Evolutionary conservation across 1,139 yeast species (phyloP).

Genomic region (Debaryomyces fabryi): DNA sequence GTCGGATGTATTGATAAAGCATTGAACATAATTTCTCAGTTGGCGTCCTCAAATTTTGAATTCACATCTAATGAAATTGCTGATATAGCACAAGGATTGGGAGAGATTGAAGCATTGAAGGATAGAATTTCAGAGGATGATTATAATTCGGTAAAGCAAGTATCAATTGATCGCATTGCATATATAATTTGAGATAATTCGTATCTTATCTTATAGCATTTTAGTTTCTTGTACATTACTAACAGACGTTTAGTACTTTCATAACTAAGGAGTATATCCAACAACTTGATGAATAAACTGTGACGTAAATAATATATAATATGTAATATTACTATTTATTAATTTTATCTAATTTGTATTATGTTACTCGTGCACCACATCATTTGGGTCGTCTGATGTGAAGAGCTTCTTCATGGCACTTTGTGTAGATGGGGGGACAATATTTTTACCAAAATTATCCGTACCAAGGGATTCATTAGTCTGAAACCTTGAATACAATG

Average conservation of each 20-base stretch:
- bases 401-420: constrained; percentile 49
- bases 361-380: constrained; percentile 24
- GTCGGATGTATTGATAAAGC: constrained; percentile 63
- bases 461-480: constrained; percentile 32
- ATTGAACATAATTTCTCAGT: constrained; percentile 53
- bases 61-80: constrained; percentile 52
- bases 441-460: constrained; percentile 27
- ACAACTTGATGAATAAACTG: constrained; percentile 2
- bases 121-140: constrained; percentile 59
- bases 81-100: constrained; percentile 42
- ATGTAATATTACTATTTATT: neutral
- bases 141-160: constrained; percentile 49
- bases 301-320: constrained; percentile 1
- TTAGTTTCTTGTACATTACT: constrained; percentile 5
- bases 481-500: constrained; percentile 35
- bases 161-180: constrained; percentile 5
- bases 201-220: constrained; percentile 2
- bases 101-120: constrained; percentile 42
- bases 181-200: neutral
- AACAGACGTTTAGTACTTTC: constrained; percentile 30
- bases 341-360: neutral
- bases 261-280: constrained; percentile 35
- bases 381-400: constrained; percentile 53
- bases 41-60: constrained; percentile 46
- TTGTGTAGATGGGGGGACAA: constrained; percentile 42